phyloP scores from a whole-genome alignment of 257 asterid genomes.

The Solanum clarkiae region DNA sequence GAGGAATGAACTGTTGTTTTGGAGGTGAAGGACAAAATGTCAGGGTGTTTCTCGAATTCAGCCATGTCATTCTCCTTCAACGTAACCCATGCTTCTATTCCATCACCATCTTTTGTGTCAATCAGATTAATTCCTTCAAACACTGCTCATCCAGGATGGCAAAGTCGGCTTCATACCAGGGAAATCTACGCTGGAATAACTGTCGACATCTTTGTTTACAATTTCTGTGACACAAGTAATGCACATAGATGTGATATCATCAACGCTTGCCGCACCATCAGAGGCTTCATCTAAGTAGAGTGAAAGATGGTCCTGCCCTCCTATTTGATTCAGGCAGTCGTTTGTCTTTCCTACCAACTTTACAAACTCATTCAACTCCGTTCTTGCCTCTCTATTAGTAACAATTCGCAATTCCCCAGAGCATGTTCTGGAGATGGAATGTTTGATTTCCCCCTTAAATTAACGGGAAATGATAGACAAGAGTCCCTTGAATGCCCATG shows the following conservation, averaged over 20 bases:
- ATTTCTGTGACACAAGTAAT: neutral
- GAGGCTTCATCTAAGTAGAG: too few species aligned
- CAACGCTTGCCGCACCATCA: neutral
- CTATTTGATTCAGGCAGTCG: too few species aligned
- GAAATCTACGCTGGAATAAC: neutral
- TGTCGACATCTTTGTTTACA: neutral
- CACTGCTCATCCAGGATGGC: constrained; percentile 13
- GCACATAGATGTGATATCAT: neutral
- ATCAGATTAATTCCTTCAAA: neutral
- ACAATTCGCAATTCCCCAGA: constrained; percentile 6
- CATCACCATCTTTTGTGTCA: constrained; percentile 8
- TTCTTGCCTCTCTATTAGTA: neutral
- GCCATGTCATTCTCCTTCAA: constrained; percentile 4
- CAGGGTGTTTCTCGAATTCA: neutral
- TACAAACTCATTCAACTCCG: neutral
- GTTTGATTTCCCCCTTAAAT: constrained; percentile 7
- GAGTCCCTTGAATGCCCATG: neutral
- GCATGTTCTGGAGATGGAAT: constrained; percentile 5
- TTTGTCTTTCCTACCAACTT: neutral
- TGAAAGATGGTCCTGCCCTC: too few species aligned
- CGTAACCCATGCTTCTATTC: constrained; percentile 20
- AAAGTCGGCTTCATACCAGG: constrained; percentile 4
- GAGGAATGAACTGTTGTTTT: neutral
- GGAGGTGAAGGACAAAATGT: neutral
- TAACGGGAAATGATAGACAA: neutral